A percentile compares a stretch with the other conserved stretches of the same genome.
phyloP scores from a whole-genome alignment of 2,329 filamentous ascomycete genomes.

The Cryoendolithus antarcticus region DNA sequence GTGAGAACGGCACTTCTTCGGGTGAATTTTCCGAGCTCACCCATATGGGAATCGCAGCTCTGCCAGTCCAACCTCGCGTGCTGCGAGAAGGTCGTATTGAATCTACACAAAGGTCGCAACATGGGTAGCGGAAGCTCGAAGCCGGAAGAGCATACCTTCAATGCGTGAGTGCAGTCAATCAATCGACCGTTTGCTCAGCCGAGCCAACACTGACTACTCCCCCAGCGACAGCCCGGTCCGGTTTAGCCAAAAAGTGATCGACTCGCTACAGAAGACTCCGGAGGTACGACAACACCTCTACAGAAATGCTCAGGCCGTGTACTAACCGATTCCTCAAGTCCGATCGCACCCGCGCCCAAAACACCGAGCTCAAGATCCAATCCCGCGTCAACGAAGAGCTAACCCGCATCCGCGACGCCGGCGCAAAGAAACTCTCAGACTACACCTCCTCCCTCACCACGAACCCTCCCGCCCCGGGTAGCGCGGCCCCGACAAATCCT shows the following conservation, averaged over 20 bases:
- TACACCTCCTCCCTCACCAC: slow-evolving; percentile 45
- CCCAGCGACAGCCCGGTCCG: slow-evolving; percentile 48
- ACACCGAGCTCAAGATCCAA: slow-evolving; percentile 79
- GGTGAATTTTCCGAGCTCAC: no score
- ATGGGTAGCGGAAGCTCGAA: slow-evolving; percentile 55
- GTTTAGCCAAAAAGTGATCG: slow-evolving; percentile 71
- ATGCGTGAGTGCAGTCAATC: slow-evolving; percentile 36
- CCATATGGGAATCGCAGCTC: no score
- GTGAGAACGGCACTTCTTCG: no score
- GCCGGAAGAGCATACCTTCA: slow-evolving; percentile 51
- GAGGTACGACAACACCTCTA: slow-evolving; percentile 50
- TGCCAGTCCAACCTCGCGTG: no score
- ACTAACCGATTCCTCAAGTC: slow-evolving; percentile 45
- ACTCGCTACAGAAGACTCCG: slow-evolving; percentile 69
- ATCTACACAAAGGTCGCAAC: slow-evolving; percentile 4
- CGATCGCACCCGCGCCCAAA: slow-evolving; percentile 72
- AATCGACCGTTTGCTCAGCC: not conserved
- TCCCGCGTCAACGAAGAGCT: slow-evolving; percentile 77
- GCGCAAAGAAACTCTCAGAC: slow-evolving; percentile 55
- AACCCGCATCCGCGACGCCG: slow-evolving; percentile 59
- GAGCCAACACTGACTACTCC: slow-evolving; percentile 1
- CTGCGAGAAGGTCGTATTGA: no score
- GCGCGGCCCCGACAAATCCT: slow-evolving; percentile 3
- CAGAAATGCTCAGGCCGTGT: not conserved
- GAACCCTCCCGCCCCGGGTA: slow-evolving; percentile 18